Evolutionary conservation across 2,329 filamentous ascomycete species (phyloP).

Genomic region (Calonectria montana): DNA sequence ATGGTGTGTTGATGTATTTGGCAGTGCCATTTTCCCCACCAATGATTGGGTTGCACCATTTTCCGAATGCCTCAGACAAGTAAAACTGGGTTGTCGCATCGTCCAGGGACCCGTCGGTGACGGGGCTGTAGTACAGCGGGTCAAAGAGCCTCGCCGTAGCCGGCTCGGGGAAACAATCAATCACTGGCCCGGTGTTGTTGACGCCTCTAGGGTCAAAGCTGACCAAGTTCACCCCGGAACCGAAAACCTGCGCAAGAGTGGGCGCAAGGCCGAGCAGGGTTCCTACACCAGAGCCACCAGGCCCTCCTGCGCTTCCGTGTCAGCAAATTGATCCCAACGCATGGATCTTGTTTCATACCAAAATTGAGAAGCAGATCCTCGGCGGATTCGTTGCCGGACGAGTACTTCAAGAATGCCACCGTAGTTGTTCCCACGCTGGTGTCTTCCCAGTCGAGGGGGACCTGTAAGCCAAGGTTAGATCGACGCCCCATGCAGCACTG

Average conservation of each 20-base stretch:
- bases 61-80: conserved; percentile 24
- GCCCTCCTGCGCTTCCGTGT: background rate
- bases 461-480: background rate
- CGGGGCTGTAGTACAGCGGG: conserved; percentile 22
- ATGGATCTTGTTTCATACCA: background rate
- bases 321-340: background rate
- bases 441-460: conserved; percentile 3
- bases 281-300: conserved; percentile 1
- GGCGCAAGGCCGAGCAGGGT: background rate
- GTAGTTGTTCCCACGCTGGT: background rate
- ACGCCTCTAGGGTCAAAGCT: conserved; percentile 54
- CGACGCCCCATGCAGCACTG: background rate
- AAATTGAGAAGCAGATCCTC: conserved; percentile 1
- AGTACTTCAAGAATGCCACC: background rate
- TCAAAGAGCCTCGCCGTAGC: conserved; percentile 3
- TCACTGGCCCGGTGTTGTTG: conserved; percentile 50
- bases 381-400: background rate
- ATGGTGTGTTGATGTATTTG: conserved; percentile 56
- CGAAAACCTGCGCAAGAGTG: background rate
- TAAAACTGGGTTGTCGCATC: background rate
- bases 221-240: background rate
- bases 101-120: conserved; percentile 27
- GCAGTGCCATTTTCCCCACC: conserved; percentile 38
- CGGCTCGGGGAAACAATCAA: conserved; percentile 14
- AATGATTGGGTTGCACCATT: conserved; percentile 37